These are phyloP conservation scores for Porphyrellus cyaneotinctus DNA, from an alignment of 768 basidiomycete species.

Conservation along the genomic window DNA sequence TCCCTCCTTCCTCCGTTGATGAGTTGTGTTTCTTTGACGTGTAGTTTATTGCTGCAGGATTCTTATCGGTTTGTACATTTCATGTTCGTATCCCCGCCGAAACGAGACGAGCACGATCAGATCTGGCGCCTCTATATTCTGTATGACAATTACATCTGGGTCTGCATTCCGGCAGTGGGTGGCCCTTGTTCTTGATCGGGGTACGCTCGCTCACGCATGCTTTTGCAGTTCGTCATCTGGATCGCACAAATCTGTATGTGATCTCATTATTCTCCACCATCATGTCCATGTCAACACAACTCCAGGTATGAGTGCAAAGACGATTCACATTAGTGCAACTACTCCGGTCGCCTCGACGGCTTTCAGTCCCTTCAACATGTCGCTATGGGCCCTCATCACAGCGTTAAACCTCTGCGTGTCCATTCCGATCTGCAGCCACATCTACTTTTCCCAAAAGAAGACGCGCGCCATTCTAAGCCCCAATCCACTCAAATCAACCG, in stretches of 20 bases:
- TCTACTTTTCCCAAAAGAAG: constrained; percentile 11
- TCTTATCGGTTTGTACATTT: constrained; percentile 17
- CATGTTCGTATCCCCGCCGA: not conserved
- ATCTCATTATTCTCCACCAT: not conserved
- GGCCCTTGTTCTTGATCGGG: not conserved
- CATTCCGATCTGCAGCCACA: constrained; percentile 12
- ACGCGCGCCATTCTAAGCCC: not conserved
- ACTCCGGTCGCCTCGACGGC: not conserved
- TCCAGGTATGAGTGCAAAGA: constrained; percentile 3
- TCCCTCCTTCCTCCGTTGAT: not conserved
- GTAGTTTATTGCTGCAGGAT: constrained; percentile 14
- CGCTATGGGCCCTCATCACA: constrained; percentile 12
- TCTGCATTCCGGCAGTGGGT: constrained; percentile 21
- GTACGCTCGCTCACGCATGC: not conserved
- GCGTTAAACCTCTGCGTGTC: constrained; percentile 15
- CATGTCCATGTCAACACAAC: not conserved
- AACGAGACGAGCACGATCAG: not conserved
- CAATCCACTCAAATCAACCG: constrained; percentile 10
- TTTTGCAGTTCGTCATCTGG: constrained; percentile 18
- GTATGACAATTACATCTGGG: constrained; percentile 6
- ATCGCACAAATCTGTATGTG: constrained; percentile 16
- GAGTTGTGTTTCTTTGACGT: not conserved
- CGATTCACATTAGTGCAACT: not conserved
- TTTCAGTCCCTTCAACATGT: not conserved
- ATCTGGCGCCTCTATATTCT: constrained; percentile 25